phyloP scores from a whole-genome alignment of 768 basidiomycete genomes.

The Galerina sulciceps region DNA sequence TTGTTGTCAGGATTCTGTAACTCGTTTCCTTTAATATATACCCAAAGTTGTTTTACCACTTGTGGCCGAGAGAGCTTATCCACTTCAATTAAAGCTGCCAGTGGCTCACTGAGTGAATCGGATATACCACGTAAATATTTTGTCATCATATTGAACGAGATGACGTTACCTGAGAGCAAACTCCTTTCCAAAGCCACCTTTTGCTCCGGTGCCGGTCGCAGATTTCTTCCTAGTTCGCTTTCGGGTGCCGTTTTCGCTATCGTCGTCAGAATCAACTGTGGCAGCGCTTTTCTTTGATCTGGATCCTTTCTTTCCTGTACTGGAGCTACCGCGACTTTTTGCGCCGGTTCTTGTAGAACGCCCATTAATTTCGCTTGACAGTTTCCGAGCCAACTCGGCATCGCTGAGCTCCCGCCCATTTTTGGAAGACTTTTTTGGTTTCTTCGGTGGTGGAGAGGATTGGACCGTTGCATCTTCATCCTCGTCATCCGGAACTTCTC shows the following conservation, averaged over 20 bases:
- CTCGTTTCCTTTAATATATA: conserved; percentile 79
- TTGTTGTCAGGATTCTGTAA: conserved; percentile 87
- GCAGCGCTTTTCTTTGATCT: conserved; percentile 59
- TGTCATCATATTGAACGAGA: conserved; percentile 10
- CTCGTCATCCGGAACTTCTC: conserved; percentile 32
- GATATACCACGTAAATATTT: conserved; percentile 3
- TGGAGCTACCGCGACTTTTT: conserved; percentile 39
- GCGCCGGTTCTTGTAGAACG: conserved; percentile 54
- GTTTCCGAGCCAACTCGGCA: conserved; percentile 70
- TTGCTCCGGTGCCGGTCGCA: conserved; percentile 49
- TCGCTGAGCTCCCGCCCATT: conserved; percentile 61
- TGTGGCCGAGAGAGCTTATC: conserved; percentile 83
- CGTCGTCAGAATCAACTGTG: conserved; percentile 57
- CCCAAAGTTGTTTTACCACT: conserved; percentile 90
- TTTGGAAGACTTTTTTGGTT: conserved; percentile 52
- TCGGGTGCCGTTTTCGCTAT: conserved; percentile 46
- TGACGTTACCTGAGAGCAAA: conserved; percentile 66
- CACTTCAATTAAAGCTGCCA: conserved; percentile 70
- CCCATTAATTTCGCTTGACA: conserved; percentile 73
- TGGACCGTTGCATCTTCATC: conserved; percentile 35
- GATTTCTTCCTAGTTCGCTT: conserved; percentile 38
- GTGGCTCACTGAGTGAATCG: conserved; percentile 57
- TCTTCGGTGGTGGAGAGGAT: conserved; percentile 46
- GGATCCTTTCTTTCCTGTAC: conserved; percentile 45
- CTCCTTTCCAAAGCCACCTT: conserved; percentile 81